phyloP scores from a whole-genome alignment of 108 stramenopile genomes.

The Conticribra weissflogii region DNA sequence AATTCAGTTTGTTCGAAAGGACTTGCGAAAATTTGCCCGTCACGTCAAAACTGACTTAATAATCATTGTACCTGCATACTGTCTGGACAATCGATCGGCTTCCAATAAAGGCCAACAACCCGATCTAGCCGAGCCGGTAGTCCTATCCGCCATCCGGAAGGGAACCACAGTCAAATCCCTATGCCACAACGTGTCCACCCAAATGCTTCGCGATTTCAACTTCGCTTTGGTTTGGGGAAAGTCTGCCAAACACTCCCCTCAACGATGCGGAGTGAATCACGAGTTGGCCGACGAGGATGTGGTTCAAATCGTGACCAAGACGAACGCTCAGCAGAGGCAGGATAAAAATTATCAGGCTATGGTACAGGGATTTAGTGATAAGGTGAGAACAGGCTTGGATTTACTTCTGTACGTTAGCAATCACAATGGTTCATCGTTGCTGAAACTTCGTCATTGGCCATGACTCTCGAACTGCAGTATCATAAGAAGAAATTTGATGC shows the following conservation, averaged over 20 bases:
- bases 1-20: neutral
- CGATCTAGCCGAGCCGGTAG: constrained; percentile 96
- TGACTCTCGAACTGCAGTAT: constrained; percentile 29
- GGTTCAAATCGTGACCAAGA: constrained; percentile 96
- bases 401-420: neutral
- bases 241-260: constrained; percentile 94
- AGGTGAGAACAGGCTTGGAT: constrained; percentile 35
- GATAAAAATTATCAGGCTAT: constrained; percentile 85
- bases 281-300: constrained; percentile 97
- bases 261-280: constrained; percentile 95
- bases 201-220: constrained; percentile 94
- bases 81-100: too few relatives aligned
- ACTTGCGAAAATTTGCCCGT: neutral
- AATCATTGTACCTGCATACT: constrained; percentile 1
- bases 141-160: constrained; percentile 92
- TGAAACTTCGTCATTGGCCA: neutral
- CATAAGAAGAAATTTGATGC: constrained; percentile 89
- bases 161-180: constrained; percentile 81
- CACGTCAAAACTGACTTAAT: too few relatives aligned
- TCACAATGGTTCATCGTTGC: too few relatives aligned
- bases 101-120: constrained; percentile 68
- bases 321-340: constrained; percentile 93
- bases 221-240: constrained; percentile 99
- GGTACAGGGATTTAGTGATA: constrained; percentile 79
- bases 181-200: constrained; percentile 80